Evolutionary conservation across 2,329 filamentous ascomycete genomes (phyloP).

Genomic region (Paecilomyces variotii): DNA sequence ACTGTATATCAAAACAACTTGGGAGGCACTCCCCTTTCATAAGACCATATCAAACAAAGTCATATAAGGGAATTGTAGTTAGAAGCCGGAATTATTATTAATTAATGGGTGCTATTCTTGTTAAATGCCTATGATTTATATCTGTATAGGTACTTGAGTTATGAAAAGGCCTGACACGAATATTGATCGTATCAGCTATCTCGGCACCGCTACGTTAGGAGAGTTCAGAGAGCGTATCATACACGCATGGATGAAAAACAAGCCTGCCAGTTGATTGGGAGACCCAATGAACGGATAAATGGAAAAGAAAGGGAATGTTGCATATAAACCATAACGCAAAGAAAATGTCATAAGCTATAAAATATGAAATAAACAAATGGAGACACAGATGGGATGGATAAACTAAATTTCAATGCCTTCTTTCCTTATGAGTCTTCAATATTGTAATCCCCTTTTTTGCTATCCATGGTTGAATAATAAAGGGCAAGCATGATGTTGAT

Average conservation of each 20-base stretch:
- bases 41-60: too few species aligned
- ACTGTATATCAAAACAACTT: too few species aligned
- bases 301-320: background rate
- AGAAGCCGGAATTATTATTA: too few species aligned
- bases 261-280: background rate
- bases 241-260: background rate
- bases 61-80: too few species aligned
- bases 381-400: background rate
- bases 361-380: background rate
- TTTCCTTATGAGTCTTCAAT: background rate
- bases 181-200: too few species aligned
- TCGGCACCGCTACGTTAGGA: background rate
- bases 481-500: background rate
- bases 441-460: background rate
- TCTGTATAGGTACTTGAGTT: too few species aligned
- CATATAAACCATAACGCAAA: too few species aligned
- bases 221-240: background rate
- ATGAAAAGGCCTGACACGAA: too few species aligned
- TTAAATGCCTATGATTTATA: too few species aligned
- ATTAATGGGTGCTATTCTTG: too few species aligned
- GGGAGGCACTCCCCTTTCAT: too few species aligned
- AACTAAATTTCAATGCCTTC: background rate
- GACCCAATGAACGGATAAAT: background rate
- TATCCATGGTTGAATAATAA: background rate
- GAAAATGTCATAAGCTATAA: too few species aligned